Conservation (phyloP, 2,329 filamentous ascomycete species). For the Pestalotiopsis sp. region DNA sequence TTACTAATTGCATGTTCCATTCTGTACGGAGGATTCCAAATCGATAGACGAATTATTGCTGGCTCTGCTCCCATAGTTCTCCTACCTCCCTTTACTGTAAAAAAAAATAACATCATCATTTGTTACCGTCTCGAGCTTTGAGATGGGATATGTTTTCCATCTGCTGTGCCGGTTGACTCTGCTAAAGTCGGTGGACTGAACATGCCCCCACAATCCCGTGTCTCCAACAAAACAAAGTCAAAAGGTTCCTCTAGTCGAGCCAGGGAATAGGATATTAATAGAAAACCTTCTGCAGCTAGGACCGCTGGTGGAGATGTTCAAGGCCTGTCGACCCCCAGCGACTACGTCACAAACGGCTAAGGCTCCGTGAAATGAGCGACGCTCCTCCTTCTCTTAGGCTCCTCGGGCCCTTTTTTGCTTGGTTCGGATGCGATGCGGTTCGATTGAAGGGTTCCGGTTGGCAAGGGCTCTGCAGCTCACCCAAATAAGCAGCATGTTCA, state of each 20-base stretch:
- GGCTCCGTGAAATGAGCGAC: constrained; percentile 11
- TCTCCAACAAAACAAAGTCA: neutral
- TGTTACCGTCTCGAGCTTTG: too few relatives aligned
- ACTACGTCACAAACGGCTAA: constrained; percentile 12
- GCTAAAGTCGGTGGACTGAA: too few relatives aligned
- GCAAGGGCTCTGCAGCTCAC: constrained; percentile 4
- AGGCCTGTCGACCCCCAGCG: neutral
- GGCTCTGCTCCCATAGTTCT: too few relatives aligned
- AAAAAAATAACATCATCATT: too few relatives aligned
- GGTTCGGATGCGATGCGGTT: constrained; percentile 6
- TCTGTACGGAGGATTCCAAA: too few relatives aligned
- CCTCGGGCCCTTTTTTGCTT: neutral
- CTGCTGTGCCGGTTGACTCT: too few relatives aligned
- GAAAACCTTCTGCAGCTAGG: constrained; percentile 2
- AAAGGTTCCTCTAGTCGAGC: neutral
- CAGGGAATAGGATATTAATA: constrained; percentile 11
- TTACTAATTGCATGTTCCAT: too few relatives aligned
- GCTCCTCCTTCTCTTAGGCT: constrained; percentile 9
- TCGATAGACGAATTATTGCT: too few relatives aligned
- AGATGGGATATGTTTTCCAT: too few relatives aligned
- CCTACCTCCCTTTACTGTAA: too few relatives aligned
- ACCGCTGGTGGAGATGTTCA: neutral
- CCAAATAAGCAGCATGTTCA: constrained; percentile 7
- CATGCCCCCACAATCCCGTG: neutral
- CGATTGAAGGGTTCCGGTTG: neutral